A percentile compares a stretch with the other conserved stretches of the same genome.
Evolutionary conservation across 2,329 filamentous ascomycete genomes (phyloP).

Genomic region (Capronia epimyces): DNA sequence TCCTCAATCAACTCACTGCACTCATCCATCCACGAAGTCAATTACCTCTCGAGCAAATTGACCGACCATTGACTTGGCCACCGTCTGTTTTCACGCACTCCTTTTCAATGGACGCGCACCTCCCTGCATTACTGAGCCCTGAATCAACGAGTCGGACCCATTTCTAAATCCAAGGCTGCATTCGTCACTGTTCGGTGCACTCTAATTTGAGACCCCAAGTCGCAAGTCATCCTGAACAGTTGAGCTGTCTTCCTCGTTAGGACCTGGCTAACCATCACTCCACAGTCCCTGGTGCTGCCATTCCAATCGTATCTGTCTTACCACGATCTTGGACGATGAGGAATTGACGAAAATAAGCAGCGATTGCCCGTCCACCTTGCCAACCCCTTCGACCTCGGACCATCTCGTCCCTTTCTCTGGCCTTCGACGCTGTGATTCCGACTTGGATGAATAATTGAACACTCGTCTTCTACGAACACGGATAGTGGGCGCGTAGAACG

Average conservation of each 20-base stretch:
- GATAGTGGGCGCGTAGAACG: slow-evolving; percentile 14
- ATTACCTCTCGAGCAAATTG: background rate
- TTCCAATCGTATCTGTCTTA: slow-evolving; percentile 1
- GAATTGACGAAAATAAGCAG: slow-evolving; percentile 1
- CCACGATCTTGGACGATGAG: slow-evolving; percentile 8
- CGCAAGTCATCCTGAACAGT: background rate
- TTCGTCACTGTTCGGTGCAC: background rate
- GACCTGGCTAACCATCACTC: slow-evolving; percentile 7
- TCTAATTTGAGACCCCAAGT: background rate
- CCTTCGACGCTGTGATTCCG: background rate
- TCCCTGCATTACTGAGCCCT: background rate
- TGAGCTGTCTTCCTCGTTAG: background rate
- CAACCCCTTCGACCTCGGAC: slow-evolving; percentile 1
- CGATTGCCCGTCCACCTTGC: slow-evolving; percentile 1
- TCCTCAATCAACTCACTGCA: background rate
- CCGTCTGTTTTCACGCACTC: background rate
- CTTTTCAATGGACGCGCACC: slow-evolving; percentile 15
- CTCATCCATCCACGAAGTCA: slow-evolving; percentile 5
- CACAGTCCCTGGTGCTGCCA: slow-evolving; percentile 6
- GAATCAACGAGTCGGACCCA: slow-evolving; percentile 5
- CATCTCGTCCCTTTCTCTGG: background rate
- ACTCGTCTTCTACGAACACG: slow-evolving; percentile 3
- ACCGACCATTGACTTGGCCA: background rate
- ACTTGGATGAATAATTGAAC: slow-evolving; percentile 13
- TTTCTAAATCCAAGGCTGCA: background rate